Base-by-base conservation (phyloP, 1,139 yeast species). In the Kurtzmaniella quercitrusa region DNA sequence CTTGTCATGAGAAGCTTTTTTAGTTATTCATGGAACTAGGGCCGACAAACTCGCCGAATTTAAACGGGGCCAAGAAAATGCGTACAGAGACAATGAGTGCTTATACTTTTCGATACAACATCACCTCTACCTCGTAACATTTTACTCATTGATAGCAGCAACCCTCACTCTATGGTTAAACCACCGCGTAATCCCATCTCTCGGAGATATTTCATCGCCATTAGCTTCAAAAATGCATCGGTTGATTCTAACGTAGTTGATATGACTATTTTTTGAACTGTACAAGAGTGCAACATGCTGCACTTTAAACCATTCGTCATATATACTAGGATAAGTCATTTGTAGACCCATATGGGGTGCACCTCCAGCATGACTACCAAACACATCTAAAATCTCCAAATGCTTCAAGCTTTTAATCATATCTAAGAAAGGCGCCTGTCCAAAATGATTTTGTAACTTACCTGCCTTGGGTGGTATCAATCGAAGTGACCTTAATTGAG, bases 301-400 rank as follows among this genome's bases (percentile, higher is more conserved):
- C 1, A 79, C 79, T 46, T 77, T 68, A 48, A 68, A 66, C 84
- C 85, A 80, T 45, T 75, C 77, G 54, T 79, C 84, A 50, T 70
- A 71, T 2, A 80, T 65, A 2, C 78, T 77, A 3, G 81, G 81
- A 53, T 78, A 79, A 3, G 68, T 63, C 62, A 73, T 75, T 14
- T 77, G 81, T 21, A 76, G 56, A 0, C 83, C 85, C 63, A 79
- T 66, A 54, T 78, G 79, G 5, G 79, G 79, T 0, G 75, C 66
- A 1, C 81, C 82, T 3, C 81, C 80, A 0, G 82, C 74, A 19
- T 70, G 68, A 17, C 68, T 57, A 0, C 83, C 84, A 47, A 74
- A 69, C 1, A 79, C 57, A 54, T 76, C 77, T n/a, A 79, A 54
- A 38, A 56, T 64, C 19, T 51, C 49, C 39, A 80, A 55, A 0